Base-by-base conservation (phyloP, 169 alveolate genomes). In the Neospora caninum region DNA sequence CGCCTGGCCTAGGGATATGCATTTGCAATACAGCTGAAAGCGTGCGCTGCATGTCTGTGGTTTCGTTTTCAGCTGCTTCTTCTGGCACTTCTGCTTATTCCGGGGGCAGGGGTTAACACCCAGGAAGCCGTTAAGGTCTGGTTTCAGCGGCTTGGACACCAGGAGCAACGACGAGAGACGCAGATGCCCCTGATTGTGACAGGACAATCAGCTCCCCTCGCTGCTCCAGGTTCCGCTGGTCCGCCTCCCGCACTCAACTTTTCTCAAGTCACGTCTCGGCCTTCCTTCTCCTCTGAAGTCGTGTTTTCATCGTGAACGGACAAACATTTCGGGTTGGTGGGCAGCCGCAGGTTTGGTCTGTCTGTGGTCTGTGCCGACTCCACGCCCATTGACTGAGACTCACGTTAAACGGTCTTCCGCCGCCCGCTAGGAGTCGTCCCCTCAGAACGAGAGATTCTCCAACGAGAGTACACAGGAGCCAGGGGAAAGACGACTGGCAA, bases 31-130 rank as follows among this genome's bases (percentile, higher is more conserved):
- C 49, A 36, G 9, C 43, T 41, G n/a, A 1, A 31, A 0, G 2
- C 18, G 18, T 16, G 84, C 25, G 39, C 84, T 36, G n/a, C 39
- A 64, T 82, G 22, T 36, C 67, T 82, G 89, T 82, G 64, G 6
- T 41, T 36, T 13, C 39, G n/a, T 41, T 20, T 43, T 27, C 64
- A 82, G 89, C 67, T 82, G 31, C 89, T 82, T 82, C 67, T 82
- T 29, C 38, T 82, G 89, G 54, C 89, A 34, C 53, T 82, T 43
- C 64, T 82, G 2, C 89, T 82, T 18, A 42, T 82, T 31, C 89
- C 89, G 7, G 89, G 67, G 13, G 67, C 41, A 16, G 89, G 89
- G 39, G 64, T 41, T 2, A 82, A 82, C 41, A 82, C 89, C 10
- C 64, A 41, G 25, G 89, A 82, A 41, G 89, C 89, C 89, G 29